These are phyloP conservation scores for Colletotrichum sp. DNA, from an alignment of 2,329 filamentous ascomycete species.

Conservation along the genomic window DNA sequence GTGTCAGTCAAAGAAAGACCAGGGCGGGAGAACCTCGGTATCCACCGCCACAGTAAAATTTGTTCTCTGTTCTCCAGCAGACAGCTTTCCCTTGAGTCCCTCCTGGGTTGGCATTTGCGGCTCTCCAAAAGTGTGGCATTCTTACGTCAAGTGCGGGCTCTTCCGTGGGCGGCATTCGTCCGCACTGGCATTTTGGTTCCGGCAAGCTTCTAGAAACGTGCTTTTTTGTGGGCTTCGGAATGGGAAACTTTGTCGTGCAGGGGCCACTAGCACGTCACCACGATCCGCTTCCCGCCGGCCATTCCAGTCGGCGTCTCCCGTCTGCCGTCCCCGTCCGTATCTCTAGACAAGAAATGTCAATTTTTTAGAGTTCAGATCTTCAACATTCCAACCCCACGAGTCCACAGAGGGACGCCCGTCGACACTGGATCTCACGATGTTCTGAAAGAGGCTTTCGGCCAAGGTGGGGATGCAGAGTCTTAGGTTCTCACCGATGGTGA, in stretches of 20 bases:
- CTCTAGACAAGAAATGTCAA: neutral
- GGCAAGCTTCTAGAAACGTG: slow-evolving; percentile 15
- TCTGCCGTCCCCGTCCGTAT: neutral
- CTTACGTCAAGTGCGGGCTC: slow-evolving; percentile 11
- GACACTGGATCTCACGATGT: neutral
- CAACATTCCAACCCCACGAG: neutral
- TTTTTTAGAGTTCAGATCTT: neutral
- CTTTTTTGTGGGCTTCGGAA: neutral
- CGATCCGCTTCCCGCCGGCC: neutral
- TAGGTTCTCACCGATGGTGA: neutral
- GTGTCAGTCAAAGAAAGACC: neutral
- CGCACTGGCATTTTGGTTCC: neutral
- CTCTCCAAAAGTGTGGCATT: neutral
- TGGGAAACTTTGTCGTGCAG: neutral
- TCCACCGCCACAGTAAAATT: neutral
- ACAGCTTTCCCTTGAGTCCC: neutral
- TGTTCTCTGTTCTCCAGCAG: neutral
- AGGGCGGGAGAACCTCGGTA: neutral
- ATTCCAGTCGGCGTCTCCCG: neutral
- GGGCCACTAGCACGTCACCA: slow-evolving; percentile 3
- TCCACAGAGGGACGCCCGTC: neutral
- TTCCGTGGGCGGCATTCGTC: slow-evolving; percentile 1
- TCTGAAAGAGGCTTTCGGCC: neutral
- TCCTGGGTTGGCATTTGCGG: neutral
- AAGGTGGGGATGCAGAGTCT: neutral